A percentile compares a stretch with the other conserved stretches of the same genome.
Conservation (phyloP, 495 filamentous ascomycete genomes). For the Penicillium cinerascens region DNA sequence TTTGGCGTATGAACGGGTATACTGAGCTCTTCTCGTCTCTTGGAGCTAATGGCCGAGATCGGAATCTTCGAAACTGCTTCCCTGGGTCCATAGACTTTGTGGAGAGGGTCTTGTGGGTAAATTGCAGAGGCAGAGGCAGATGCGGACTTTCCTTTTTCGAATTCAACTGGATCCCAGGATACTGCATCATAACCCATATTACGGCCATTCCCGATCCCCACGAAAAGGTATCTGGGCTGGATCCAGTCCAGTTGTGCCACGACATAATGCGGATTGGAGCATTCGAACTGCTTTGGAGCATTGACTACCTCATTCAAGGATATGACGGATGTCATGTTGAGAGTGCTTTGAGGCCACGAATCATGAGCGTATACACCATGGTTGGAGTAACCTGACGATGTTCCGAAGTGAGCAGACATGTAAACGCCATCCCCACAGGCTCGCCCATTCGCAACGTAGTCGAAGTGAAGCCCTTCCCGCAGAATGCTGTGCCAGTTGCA, state of each 20-base stretch:
- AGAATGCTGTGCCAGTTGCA: conserved; percentile 90
- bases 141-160: background rate
- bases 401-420: conserved; percentile 55
- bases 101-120: conserved; percentile 54
- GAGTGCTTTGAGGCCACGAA: conserved; percentile 68
- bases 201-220: conserved; percentile 22
- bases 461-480: conserved; percentile 74
- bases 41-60: conserved; percentile 45
- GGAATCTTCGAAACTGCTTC: conserved; percentile 43
- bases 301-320: conserved; percentile 90
- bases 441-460: conserved; percentile 58
- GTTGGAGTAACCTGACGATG: conserved; percentile 60
- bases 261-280: conserved; percentile 58
- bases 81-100: conserved; percentile 37
- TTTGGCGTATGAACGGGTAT: no score
- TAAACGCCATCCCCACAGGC: conserved; percentile 81
- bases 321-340: conserved; percentile 59
- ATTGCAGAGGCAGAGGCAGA: background rate
- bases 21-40: conserved; percentile 20
- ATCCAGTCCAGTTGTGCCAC: conserved; percentile 82
- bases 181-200: no score
- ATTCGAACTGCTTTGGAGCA: conserved; percentile 57
- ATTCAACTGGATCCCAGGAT: background rate
- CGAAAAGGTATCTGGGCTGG: conserved; percentile 84
- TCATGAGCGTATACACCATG: no score